phyloP scores from a whole-genome alignment of 257 asterid species.

The Orobanche coerulescens region DNA sequence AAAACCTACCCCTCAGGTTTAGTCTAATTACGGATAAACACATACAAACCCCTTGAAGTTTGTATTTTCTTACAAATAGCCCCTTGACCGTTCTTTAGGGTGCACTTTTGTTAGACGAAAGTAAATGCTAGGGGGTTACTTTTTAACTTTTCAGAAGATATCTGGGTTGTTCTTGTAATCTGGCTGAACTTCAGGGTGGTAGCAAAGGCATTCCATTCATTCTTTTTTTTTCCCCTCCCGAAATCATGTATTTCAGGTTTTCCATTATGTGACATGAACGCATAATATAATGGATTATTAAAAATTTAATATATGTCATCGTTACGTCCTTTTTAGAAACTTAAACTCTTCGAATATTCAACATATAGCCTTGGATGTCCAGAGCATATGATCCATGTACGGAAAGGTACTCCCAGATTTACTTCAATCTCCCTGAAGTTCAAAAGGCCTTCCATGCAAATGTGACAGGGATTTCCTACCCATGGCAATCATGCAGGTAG shows the following conservation, averaged over 20 bases:
- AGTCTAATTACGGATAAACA: no score
- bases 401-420: conserved; percentile 54
- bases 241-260: not conserved
- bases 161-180: no score
- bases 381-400: conserved; percentile 96
- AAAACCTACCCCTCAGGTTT: no score
- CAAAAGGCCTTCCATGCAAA: conserved; percentile 91
- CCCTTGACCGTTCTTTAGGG: no score
- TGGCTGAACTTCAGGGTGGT: no score
- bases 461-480: conserved; percentile 51
- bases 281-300: not conserved
- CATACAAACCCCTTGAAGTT: no score
- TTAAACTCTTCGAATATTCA: conserved; percentile 15
- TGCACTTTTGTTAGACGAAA: no score
- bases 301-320: not conserved
- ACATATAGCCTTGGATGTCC: conserved; percentile 80
- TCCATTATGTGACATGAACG: not conserved
- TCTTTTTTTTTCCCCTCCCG: not conserved
- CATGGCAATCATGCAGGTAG: conserved; percentile 94
- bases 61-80: no score
- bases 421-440: conserved; percentile 83
- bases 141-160: no score
- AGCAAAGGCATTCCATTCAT: not conserved
- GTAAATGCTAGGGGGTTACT: no score
- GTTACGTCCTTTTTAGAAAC: not conserved